Evolutionary conservation across 495 filamentous ascomycete genomes (phyloP).

Genomic region (Aspergillus homomorphus): DNA sequence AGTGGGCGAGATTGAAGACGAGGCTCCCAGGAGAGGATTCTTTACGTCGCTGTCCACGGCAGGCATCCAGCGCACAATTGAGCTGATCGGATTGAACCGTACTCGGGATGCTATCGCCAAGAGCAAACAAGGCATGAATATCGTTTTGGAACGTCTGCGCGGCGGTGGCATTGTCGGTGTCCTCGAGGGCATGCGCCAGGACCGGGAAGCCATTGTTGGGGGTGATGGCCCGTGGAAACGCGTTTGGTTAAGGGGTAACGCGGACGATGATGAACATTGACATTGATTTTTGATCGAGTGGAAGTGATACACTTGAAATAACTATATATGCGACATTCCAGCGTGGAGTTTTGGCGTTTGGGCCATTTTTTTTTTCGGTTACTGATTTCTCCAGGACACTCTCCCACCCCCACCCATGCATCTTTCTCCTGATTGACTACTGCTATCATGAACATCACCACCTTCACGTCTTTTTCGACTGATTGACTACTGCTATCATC

Average conservation of each 20-base stretch:
- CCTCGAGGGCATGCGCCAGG: constrained; percentile 76
- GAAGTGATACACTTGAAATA: background rate
- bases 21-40: constrained; percentile 57
- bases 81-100: constrained; percentile 78
- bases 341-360: constrained; percentile 39
- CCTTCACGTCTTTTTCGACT: constrained; percentile 5
- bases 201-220: constrained; percentile 52
- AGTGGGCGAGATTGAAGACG: constrained; percentile 46
- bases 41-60: constrained; percentile 72
- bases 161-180: constrained; percentile 80
- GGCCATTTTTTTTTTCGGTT: constrained; percentile 14
- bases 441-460: constrained; percentile 10
- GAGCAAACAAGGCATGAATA: constrained; percentile 91
- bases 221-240: constrained; percentile 48
- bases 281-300: background rate
- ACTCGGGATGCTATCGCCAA: constrained; percentile 81
- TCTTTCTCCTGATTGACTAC: constrained; percentile 6
- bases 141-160: constrained; percentile 84
- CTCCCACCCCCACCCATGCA: constrained; percentile 26
- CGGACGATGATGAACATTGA: constrained; percentile 34
- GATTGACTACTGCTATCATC: constrained; percentile 6
- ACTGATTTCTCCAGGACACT: constrained; percentile 21
- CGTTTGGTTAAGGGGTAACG: constrained; percentile 42
- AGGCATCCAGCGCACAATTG: constrained; percentile 84
- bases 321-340: constrained; percentile 23